phyloP scores from a whole-genome alignment of 768 basidiomycete species.

The Hypsizygus marmoreus region DNA sequence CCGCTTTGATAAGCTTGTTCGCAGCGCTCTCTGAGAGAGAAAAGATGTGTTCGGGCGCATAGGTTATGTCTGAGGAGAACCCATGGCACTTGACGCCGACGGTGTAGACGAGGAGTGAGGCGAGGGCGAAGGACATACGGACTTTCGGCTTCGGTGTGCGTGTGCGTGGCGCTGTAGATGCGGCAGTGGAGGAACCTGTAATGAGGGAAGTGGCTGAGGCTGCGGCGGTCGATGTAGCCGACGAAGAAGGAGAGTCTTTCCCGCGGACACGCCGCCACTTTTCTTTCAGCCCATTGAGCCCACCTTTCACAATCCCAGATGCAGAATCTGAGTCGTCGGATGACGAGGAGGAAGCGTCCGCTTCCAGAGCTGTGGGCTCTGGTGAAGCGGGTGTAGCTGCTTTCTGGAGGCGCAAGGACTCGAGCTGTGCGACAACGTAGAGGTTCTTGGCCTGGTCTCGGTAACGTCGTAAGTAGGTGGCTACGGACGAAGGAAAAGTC shows the following conservation, averaged over 20 bases:
- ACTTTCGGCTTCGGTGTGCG: slow-evolving; percentile 47
- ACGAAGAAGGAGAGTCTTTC: not conserved
- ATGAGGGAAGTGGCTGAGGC: not conserved
- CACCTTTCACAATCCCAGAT: slow-evolving; percentile 18
- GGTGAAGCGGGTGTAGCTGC: slow-evolving; percentile 11
- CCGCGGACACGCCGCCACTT: slow-evolving; percentile 28
- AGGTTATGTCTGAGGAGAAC: slow-evolving; percentile 82
- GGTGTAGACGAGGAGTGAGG: slow-evolving; percentile 85
- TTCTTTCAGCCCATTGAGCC: slow-evolving; percentile 22
- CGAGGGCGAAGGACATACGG: slow-evolving; percentile 76
- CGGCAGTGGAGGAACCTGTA: no score
- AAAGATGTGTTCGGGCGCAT: slow-evolving; percentile 88
- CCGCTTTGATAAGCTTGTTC: slow-evolving; percentile 70
- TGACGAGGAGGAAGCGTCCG: slow-evolving; percentile 23
- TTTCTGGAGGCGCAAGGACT: slow-evolving; percentile 47
- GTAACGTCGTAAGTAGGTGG: not conserved
- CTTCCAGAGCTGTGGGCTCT: slow-evolving; percentile 22
- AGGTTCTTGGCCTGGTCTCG: slow-evolving; percentile 68
- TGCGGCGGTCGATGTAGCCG: not conserved
- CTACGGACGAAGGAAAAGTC: not conserved
- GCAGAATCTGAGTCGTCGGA: slow-evolving; percentile 21
- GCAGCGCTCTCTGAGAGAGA: slow-evolving; percentile 86
- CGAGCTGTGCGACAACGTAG: slow-evolving; percentile 54
- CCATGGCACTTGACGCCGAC: slow-evolving; percentile 94
- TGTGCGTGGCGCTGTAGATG: no score